phyloP scores from a whole-genome alignment of 2,329 filamentous ascomycete species.

The Fonsecaea nubica region DNA sequence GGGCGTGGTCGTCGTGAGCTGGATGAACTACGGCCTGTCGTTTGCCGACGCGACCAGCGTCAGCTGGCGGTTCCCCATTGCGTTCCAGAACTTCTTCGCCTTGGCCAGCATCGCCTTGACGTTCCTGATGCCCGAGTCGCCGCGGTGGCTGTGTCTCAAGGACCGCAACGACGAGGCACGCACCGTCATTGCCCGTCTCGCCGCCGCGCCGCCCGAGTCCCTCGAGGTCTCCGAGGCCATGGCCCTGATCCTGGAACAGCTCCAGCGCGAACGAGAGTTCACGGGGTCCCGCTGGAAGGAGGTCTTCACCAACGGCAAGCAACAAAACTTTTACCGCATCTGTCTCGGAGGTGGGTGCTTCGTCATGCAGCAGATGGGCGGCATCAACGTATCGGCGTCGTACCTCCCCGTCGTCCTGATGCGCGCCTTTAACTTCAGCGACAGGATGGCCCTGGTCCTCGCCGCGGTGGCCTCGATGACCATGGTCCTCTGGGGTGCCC shows the following conservation, averaged over 20 bases:
- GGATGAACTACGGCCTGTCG: constrained; percentile 27
- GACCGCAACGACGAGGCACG: constrained; percentile 11
- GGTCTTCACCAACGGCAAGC: constrained; percentile 44
- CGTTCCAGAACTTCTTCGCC: constrained; percentile 60
- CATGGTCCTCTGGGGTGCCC: constrained; percentile 13
- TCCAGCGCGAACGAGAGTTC: constrained; percentile 5
- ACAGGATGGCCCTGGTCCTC: constrained; percentile 13
- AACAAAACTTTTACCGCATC: constrained; percentile 51
- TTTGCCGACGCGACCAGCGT: constrained; percentile 49
- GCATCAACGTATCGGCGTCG: constrained; percentile 55
- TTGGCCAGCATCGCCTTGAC: constrained; percentile 51
- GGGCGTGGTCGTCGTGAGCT: constrained; percentile 27
- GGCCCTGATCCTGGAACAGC: background rate
- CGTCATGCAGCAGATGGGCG: constrained; percentile 57
- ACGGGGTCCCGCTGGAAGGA: constrained; percentile 9
- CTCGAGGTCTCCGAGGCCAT: constrained; percentile 9
- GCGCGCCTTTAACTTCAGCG: constrained; percentile 16
- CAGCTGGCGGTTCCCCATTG: constrained; percentile 63
- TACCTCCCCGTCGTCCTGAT: constrained; percentile 18
- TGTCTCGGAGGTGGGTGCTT: constrained; percentile 50
- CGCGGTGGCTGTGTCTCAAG: constrained; percentile 48
- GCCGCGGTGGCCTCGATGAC: constrained; percentile 12
- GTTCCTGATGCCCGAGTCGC: constrained; percentile 49
- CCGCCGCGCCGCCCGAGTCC: too few relatives aligned
- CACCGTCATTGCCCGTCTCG: background rate